A percentile compares a stretch with the other conserved stretches of the same genome.
phyloP scores from a whole-genome alignment of 2,329 filamentous ascomycete species.

The Xylaria multiplex region DNA sequence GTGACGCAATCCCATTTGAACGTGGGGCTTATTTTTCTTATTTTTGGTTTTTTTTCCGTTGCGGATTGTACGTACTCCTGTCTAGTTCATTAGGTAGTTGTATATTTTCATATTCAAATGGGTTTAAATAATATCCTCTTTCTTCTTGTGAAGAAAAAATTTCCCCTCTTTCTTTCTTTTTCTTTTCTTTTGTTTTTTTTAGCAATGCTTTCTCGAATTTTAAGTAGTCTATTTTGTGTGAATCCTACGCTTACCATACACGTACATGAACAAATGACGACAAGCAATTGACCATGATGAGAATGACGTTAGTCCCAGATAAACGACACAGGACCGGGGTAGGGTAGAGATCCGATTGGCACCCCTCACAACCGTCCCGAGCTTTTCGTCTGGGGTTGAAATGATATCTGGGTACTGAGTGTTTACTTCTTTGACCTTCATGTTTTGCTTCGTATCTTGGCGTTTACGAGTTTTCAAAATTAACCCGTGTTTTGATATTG shows the following conservation, averaged over 20 bases:
- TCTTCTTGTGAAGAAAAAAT: too few species aligned
- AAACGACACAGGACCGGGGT: background rate
- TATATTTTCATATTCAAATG: too few species aligned
- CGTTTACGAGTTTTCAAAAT: conserved; percentile 8
- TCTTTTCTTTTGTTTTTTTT: too few species aligned
- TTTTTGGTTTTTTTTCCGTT: too few species aligned
- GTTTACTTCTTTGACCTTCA: background rate
- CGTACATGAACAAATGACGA: conserved; percentile 20
- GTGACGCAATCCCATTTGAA: conserved; percentile 24
- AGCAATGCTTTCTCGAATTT: background rate
- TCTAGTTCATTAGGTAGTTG: too few species aligned
- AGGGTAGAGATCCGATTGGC: conserved; percentile 30
- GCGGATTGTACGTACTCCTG: background rate
- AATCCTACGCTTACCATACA: conserved; percentile 29
- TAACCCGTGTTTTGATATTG: too few species aligned
- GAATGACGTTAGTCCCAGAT: conserved; percentile 13
- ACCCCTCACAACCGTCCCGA: background rate
- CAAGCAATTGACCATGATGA: conserved; percentile 8
- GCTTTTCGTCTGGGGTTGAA: conserved; percentile 10
- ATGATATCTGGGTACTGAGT: conserved; percentile 11
- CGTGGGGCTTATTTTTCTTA: conserved; percentile 7
- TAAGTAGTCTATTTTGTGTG: background rate
- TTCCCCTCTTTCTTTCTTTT: background rate
- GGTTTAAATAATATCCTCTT: too few species aligned
- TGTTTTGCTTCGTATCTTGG: background rate